Evolutionary conservation across 805 yeast genomes (phyloP).

Genomic region (Phaffomyces opuntiae): DNA sequence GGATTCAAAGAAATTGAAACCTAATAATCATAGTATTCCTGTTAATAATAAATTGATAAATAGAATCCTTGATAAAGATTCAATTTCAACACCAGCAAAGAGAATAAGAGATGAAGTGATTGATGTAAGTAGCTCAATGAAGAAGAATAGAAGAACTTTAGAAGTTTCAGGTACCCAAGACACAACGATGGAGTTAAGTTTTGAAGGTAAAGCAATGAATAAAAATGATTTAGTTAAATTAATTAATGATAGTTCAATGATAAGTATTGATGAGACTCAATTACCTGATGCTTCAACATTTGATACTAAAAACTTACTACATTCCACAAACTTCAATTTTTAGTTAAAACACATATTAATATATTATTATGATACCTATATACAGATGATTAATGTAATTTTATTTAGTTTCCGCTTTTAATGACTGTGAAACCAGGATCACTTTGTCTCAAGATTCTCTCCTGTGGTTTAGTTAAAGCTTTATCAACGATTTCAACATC

Average conservation of each 20-base stretch:
- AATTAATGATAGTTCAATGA: slow-evolving; percentile 23
- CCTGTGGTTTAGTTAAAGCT: slow-evolving; percentile 41
- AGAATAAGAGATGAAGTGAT: slow-evolving; percentile 24
- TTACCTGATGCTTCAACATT: background rate
- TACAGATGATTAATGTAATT: background rate
- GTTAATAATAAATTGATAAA: slow-evolving; percentile 4
- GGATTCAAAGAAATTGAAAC: slow-evolving; percentile 5
- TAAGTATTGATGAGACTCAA: background rate
- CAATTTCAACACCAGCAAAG: slow-evolving; percentile 17
- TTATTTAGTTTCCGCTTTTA: background rate
- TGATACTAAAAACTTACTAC: slow-evolving; percentile 21
- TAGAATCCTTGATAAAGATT: slow-evolving; percentile 7
- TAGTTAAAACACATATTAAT: slow-evolving; percentile 3
- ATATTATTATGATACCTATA: background rate
- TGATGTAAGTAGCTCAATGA: slow-evolving; percentile 17
- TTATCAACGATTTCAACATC: slow-evolving; percentile 66
- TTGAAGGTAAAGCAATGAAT: slow-evolving; percentile 40
- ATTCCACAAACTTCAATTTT: slow-evolving; percentile 15
- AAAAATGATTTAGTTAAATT: slow-evolving; percentile 33
- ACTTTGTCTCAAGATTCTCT: slow-evolving; percentile 45
- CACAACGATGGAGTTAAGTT: slow-evolving; percentile 33
- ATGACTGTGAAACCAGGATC: slow-evolving; percentile 57
- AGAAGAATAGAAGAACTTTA: slow-evolving; percentile 21
- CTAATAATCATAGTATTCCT: slow-evolving; percentile 2
- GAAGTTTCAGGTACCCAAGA: slow-evolving; percentile 8